Percentiles rank a stretch among this genome's conserved stretches.
Conservation (phyloP, 2,329 filamentous ascomycete species). For the Colletotrichum truncatum region DNA sequence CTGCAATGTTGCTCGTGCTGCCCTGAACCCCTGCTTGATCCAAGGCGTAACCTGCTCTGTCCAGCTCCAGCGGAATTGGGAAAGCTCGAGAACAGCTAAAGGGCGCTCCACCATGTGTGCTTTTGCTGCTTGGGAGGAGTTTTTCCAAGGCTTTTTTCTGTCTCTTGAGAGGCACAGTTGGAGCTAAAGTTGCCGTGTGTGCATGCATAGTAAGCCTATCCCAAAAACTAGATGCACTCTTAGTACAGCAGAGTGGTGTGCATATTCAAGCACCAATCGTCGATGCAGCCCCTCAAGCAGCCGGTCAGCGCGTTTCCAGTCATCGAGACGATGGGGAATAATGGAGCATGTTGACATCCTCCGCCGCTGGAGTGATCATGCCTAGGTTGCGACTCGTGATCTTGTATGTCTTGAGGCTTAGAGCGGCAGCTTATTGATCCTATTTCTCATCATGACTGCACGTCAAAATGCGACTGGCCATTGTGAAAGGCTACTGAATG, state of each 20-base stretch:
- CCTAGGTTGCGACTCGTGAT: background rate
- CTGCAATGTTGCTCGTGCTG: constrained; percentile 28
- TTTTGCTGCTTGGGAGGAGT: background rate
- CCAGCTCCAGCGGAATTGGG: background rate
- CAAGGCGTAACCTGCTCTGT: constrained; percentile 9
- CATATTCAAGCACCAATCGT: background rate
- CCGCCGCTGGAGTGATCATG: background rate
- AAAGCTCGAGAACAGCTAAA: constrained; percentile 12
- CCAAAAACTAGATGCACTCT: background rate
- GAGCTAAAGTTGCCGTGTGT: constrained; percentile 1
- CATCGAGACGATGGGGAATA: background rate
- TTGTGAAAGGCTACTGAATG: background rate
- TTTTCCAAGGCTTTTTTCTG: background rate
- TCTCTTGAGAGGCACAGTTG: background rate
- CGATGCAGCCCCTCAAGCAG: background rate
- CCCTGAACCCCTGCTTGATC: constrained; percentile 19
- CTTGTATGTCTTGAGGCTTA: background rate
- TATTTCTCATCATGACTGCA: background rate
- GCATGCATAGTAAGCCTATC: constrained; percentile 1
- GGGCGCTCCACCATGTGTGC: constrained; percentile 7
- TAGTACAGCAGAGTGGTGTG: background rate
- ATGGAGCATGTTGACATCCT: constrained; percentile 5
- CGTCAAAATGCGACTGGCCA: background rate
- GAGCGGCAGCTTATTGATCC: background rate
- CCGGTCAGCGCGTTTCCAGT: background rate